Conservation (phyloP, 2,329 filamentous ascomycete genomes). For the Gaeumannomyces sp. region DNA sequence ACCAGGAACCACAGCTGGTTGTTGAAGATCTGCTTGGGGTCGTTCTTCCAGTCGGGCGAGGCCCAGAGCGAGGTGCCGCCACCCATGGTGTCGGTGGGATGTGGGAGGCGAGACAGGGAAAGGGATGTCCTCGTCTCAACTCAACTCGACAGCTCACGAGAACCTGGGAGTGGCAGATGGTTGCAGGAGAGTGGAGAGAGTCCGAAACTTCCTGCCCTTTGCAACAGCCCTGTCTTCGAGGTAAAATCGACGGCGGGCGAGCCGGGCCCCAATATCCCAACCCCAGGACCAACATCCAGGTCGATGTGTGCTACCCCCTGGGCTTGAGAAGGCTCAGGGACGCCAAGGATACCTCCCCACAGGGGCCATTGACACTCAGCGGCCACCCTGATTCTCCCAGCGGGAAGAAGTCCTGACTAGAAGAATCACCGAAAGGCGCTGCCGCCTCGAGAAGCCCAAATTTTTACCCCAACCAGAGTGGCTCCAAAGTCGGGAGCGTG, state of each 20-base stretch:
- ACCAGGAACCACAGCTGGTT: constrained; percentile 7
- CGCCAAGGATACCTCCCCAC: neutral
- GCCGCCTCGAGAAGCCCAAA: neutral
- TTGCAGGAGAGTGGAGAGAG: neutral
- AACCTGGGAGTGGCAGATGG: neutral
- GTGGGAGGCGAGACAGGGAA: neutral
- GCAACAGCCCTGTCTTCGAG: neutral
- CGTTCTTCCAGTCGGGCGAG: constrained; percentile 6
- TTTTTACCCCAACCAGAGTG: neutral
- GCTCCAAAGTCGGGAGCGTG: neutral
- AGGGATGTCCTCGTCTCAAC: too few species aligned
- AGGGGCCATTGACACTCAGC: neutral
- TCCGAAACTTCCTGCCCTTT: neutral
- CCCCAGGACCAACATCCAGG: too few species aligned
- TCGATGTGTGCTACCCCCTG: too few species aligned
- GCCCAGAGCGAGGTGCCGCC: constrained; percentile 6
- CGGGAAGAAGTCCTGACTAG: neutral
- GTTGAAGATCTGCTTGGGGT: constrained; percentile 7
- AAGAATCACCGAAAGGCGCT: too few species aligned
- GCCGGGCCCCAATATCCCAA: too few species aligned
- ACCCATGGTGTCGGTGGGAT: neutral
- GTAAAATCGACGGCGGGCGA: too few species aligned
- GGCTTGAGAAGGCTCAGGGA: too few species aligned
- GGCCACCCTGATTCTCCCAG: too few species aligned
- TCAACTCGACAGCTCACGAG: too few species aligned